phyloP scores from a whole-genome alignment of 805 yeast species.

The Saccharomyces mikatae region DNA sequence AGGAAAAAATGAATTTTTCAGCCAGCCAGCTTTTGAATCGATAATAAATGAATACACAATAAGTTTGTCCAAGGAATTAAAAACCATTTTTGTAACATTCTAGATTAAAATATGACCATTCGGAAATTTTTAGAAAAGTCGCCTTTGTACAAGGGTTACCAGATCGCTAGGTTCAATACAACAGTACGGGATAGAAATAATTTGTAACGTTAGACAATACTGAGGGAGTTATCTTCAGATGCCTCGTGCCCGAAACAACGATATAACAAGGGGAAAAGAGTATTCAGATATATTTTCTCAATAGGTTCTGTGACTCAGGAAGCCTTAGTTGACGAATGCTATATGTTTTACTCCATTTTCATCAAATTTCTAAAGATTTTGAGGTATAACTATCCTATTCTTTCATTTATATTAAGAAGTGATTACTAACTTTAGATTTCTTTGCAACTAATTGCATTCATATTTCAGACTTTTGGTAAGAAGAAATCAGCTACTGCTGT shows the following conservation, averaged over 20 bases:
- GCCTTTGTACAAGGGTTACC: neutral
- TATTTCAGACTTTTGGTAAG: constrained; percentile 91
- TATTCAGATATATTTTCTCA: no score
- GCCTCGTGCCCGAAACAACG: neutral
- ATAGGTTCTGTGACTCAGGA: neutral
- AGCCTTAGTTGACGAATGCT: neutral
- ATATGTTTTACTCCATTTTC: neutral
- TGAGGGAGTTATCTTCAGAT: neutral
- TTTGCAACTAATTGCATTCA: neutral
- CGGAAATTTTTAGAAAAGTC: neutral
- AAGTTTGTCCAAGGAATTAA: neutral
- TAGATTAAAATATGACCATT: neutral
- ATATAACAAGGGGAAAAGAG: no score
- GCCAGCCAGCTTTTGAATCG: neutral
- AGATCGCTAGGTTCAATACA: neutral
- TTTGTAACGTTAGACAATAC: neutral
- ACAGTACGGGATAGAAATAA: neutral
- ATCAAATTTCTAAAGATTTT: neutral
- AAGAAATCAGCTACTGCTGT: constrained; percentile 99
- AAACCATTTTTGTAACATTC: neutral
- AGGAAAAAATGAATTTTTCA: neutral
- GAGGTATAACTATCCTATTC: neutral
- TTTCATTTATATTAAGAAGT: constrained; percentile 8
- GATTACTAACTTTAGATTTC: neutral
- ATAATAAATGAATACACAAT: neutral